phyloP scores from a whole-genome alignment of 495 filamentous ascomycete species.

The Neurospora pannonica region DNA sequence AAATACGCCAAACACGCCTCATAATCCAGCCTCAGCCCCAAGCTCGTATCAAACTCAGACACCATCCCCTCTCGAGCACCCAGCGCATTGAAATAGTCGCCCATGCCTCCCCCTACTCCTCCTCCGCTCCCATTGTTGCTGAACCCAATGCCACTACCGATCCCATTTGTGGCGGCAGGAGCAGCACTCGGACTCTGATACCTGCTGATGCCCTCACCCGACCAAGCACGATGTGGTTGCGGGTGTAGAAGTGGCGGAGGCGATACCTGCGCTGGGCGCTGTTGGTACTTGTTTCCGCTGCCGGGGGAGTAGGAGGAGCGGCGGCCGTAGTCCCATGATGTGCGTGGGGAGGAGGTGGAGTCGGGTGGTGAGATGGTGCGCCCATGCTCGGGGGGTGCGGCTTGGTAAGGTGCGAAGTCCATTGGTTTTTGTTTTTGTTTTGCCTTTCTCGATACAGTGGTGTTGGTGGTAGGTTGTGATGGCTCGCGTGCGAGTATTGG shows the following conservation, averaged over 20 bases:
- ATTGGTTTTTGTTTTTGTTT: constrained; percentile 30
- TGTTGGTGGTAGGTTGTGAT: background rate
- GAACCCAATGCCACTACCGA: background rate
- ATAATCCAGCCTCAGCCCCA: constrained; percentile 61
- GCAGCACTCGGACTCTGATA: constrained; percentile 14
- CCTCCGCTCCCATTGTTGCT: constrained; percentile 1
- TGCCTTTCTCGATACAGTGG: background rate
- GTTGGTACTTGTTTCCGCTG: constrained; percentile 24
- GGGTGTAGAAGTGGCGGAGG: constrained; percentile 42
- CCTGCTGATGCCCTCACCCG: constrained; percentile 17
- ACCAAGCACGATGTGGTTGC: constrained; percentile 42
- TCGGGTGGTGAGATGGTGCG: constrained; percentile 60
- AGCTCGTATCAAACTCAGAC: constrained; percentile 60
- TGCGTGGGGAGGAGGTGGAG: constrained; percentile 41
- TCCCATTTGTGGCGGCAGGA: background rate
- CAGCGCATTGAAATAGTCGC: constrained; percentile 26
- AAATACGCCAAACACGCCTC: constrained; percentile 91
- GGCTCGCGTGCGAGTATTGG: background rate
- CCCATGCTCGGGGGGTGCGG: constrained; percentile 68
- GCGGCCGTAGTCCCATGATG: constrained; percentile 30
- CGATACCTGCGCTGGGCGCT: constrained; percentile 25
- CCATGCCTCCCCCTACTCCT: constrained; percentile 13
- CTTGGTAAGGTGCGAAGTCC: constrained; percentile 96
- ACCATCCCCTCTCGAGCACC: constrained; percentile 27
- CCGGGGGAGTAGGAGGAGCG: constrained; percentile 38